Evolutionary conservation across 192 early-diverging fungal genomes (phyloP), one percentile per base, ranked within the genome.

Genomic region (Gryganskiella cystojenkinii): DNA sequence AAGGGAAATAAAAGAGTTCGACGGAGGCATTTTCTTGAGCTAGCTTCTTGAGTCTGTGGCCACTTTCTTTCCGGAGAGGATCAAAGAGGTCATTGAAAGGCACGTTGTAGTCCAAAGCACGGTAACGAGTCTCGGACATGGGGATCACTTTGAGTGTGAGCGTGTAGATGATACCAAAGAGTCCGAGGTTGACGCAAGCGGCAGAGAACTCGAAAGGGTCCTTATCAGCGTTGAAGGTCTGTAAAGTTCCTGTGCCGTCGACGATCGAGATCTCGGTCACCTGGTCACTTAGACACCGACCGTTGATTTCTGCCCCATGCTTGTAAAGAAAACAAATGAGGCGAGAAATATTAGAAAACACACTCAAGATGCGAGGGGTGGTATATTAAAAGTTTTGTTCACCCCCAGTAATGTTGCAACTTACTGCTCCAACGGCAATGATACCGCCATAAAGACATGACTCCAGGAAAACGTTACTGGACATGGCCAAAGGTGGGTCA

Each of bases 151-250:
- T 34, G 22, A 71, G 64, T 27, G 61, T 61, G 47, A 66, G 13
- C 11, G 42, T 80, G 54, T 66, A 80, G 24, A 71, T 80, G 19
- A 80, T 66, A 10, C 68, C 76, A 14, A 71, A 35, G 40, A 71
- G 55, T 17, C 76, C 76, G 27, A 60, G 42, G 57, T 24, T 60
- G 25, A 60, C 43, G 14, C 57, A 43, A 28, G 57, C 57, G 9
- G 42, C 43, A 43, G 42, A 46, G 43, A 60, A 60, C 24, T 24
- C 57, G 8, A 30, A 17, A 17, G 57, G 43, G 42, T 60, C 57
- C 42, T 60, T 45, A 30, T 24, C 57, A 0, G 20, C 57, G 2
- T 24, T 30, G 57, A 30, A 60, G 27, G 42, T 60, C 9, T 45
- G 42, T 14, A 60, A 28, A 19, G 9, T 30, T 17, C 57, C 57